Evolutionary conservation across 2,329 filamentous ascomycete species (phyloP).

Genomic region (Exophiala sp.): DNA sequence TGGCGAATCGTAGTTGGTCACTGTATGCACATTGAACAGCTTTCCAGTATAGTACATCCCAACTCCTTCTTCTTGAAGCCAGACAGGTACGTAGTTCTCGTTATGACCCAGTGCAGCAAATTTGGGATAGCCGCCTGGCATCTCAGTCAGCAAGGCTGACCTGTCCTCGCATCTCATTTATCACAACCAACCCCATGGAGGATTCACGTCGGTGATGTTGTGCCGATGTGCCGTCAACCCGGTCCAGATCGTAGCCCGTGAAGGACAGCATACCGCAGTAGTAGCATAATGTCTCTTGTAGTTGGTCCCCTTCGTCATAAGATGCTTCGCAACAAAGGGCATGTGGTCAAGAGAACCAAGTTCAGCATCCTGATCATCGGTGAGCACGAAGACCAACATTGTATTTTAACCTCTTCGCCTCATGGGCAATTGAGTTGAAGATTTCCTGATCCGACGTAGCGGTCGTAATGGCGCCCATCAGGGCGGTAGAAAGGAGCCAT

Average conservation of each 20-base stretch:
- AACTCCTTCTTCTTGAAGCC: slow-evolving; percentile 51
- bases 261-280: slow-evolving; percentile 64
- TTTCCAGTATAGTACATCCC: slow-evolving; percentile 55
- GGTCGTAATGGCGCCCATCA: no score
- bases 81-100: slow-evolving; percentile 49
- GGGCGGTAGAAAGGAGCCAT: no score
- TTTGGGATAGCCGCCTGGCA: slow-evolving; percentile 45
- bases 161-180: neutral
- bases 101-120: slow-evolving; percentile 51
- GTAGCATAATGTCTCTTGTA: slow-evolving; percentile 65
- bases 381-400: no score
- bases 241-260: slow-evolving; percentile 62
- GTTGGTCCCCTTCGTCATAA: slow-evolving; percentile 56
- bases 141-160: neutral
- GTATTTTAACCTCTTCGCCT: no score
- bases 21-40: slow-evolving; percentile 51
- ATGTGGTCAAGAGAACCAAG: no score
- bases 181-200: slow-evolving; percentile 33
- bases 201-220: slow-evolving; percentile 60
- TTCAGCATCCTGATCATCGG: no score
- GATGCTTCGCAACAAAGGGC: slow-evolving; percentile 47
- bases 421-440: no score
- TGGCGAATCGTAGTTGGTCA: slow-evolving; percentile 47
- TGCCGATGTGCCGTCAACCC: slow-evolving; percentile 67
- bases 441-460: no score